Evolutionary conservation across 192 early-diverging fungal genomes (phyloP), one percentile per base, ranked within the genome.

Genomic region (Dissophora ornata): DNA sequence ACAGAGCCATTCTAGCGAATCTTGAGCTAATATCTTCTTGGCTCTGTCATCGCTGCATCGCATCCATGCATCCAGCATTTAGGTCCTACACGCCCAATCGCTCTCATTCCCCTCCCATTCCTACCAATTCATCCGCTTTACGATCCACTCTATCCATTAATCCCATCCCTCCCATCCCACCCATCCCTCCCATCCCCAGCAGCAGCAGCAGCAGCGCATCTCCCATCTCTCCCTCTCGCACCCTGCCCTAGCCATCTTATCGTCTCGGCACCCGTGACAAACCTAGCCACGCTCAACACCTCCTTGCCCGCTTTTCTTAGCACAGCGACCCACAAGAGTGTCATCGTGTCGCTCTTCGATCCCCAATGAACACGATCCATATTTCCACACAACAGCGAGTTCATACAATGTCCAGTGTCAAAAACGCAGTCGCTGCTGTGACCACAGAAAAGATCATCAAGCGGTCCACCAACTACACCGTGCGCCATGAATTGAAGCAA

Each of bases 321-420:
- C 25, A 13, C 28, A n/a, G n/a, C n/a, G n/a, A n/a, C n/a, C n/a
- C 25, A 10, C 24, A 41, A 19, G 47, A 41, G 47, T 32, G 60
- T 65, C 50, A 53, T 65, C 52, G 33, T 54, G 22, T 46, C 13
- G 40, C 40, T 65, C 41, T 32, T 21, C n/a, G 38, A 0, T 28
- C 13, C 34, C 50, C 40, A 40, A 65, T 65, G 62, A 65, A 65
- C 62, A 65, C 62, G 62, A 65, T 65, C 52, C 62, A 33, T 55
- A 36, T 51, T 15, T 55, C 62, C 25, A 19, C 19, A 16, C 60
- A n/a, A n/a, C n/a, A 50, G 30, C n/a, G 60, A 38, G 36, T 41
- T 21, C 60, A 51, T 51, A 2, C 42, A 9, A 62, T 62, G 60
- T 45, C 51, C 22, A 33, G 18, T 40, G 10, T 25, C 18, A 65